Conservation (phyloP, 495 filamentous ascomycete species). For the Pseudoneurospora amorphoporcata region DNA sequence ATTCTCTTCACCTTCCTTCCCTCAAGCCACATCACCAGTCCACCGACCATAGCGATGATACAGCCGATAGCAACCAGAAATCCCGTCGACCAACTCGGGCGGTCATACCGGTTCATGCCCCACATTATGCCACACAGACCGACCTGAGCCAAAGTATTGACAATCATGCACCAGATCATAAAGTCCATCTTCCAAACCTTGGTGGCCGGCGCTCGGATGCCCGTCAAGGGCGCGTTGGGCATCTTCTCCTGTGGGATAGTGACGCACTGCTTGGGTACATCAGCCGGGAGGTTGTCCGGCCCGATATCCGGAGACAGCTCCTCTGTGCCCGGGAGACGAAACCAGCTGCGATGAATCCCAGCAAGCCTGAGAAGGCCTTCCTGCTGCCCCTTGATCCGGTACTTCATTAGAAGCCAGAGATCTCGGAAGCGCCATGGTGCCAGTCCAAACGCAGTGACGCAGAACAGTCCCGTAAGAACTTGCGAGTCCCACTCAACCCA, state of each 20-base stretch:
- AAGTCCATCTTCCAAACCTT: slow-evolving; percentile 68
- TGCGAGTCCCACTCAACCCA: slow-evolving; percentile 86
- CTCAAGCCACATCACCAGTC: slow-evolving; percentile 58
- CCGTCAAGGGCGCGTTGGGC: slow-evolving; percentile 49
- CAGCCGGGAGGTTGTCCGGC: slow-evolving; percentile 31
- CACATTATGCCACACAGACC: slow-evolving; percentile 71
- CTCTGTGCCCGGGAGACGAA: slow-evolving; percentile 51
- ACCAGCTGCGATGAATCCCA: slow-evolving; percentile 60
- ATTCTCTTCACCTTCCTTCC: slow-evolving; percentile 53
- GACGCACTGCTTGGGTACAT: slow-evolving; percentile 28
- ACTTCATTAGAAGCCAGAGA: slow-evolving; percentile 56
- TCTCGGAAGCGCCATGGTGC: slow-evolving; percentile 81
- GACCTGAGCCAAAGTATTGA: slow-evolving; percentile 67
- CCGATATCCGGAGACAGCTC: slow-evolving; percentile 32
- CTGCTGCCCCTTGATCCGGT: slow-evolving; percentile 43
- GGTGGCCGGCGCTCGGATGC: slow-evolving; percentile 54
- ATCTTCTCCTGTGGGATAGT: slow-evolving; percentile 47
- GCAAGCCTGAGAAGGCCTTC: slow-evolving; percentile 49
- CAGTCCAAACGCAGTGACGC: slow-evolving; percentile 75
- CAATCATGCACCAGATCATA: slow-evolving; percentile 61
- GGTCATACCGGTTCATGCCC: slow-evolving; percentile 56
- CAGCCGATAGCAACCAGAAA: slow-evolving; percentile 61
- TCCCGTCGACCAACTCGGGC: slow-evolving; percentile 67
- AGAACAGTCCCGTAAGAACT: slow-evolving; percentile 76
- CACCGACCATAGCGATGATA: slow-evolving; percentile 57